Conservation (phyloP, 768 basidiomycete species). For the Amanita muscaria region DNA sequence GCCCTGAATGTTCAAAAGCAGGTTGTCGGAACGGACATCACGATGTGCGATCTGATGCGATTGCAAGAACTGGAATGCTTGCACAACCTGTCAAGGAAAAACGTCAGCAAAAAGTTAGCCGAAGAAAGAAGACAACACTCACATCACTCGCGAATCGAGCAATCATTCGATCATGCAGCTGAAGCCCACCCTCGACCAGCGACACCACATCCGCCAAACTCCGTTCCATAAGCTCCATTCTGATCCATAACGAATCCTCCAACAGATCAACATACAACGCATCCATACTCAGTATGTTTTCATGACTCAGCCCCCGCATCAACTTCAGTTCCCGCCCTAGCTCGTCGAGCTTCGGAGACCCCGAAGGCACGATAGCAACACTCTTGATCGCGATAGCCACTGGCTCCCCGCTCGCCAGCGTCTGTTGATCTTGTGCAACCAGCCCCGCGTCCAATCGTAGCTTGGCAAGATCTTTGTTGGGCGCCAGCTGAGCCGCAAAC, state of each 20-base stretch:
- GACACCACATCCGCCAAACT: constrained; percentile 76
- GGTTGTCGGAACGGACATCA: constrained; percentile 78
- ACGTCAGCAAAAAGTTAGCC: constrained; percentile 2
- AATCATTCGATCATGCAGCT: constrained; percentile 59
- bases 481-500: constrained; percentile 33
- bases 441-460: constrained; percentile 32
- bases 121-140: constrained; percentile 22
- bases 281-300: constrained; percentile 60
- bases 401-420: constrained; percentile 22
- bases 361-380: constrained; percentile 48
- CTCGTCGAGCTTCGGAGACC: constrained; percentile 56
- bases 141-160: constrained; percentile 75
- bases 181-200: constrained; percentile 51
- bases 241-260: constrained; percentile 70
- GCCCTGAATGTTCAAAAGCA: constrained; percentile 61
- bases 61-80: constrained; percentile 59
- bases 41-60: constrained; percentile 66
- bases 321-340: constrained; percentile 52
- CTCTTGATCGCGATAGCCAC: constrained; percentile 72
- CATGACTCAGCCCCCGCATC: constrained; percentile 48
- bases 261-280: constrained; percentile 59
- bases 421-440: constrained; percentile 29
- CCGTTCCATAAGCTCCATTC: constrained; percentile 87
- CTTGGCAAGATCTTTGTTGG: constrained; percentile 19
- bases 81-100: constrained; percentile 39